Evolutionary conservation across 768 basidiomycete genomes (phyloP).

Genomic region (Termitomyces sp.): DNA sequence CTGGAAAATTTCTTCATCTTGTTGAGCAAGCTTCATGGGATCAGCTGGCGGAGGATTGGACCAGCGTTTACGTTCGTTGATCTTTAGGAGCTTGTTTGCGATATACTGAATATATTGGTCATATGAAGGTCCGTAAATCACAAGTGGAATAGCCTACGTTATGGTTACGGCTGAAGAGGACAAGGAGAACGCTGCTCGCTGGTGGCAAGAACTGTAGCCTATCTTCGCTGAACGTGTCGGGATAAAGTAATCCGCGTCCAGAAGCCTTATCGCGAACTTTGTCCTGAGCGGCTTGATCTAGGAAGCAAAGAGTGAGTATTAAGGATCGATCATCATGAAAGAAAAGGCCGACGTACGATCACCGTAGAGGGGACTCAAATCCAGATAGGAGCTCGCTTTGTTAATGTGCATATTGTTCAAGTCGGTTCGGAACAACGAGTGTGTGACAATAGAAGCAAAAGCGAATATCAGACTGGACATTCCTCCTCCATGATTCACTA

Average conservation of each 20-base stretch:
- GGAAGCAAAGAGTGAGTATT: too few species aligned
- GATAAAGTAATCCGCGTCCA: slow-evolving; percentile 49
- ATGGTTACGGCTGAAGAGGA: slow-evolving; percentile 58
- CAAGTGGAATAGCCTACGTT: slow-evolving; percentile 35
- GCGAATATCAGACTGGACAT: slow-evolving; percentile 63
- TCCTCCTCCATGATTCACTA: slow-evolving; percentile 44
- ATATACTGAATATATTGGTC: slow-evolving; percentile 33
- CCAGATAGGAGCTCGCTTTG: slow-evolving; percentile 52
- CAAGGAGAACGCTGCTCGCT: slow-evolving; percentile 46
- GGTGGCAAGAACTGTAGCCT: slow-evolving; percentile 53
- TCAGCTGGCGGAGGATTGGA: slow-evolving; percentile 36
- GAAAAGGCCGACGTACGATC: slow-evolving; percentile 31
- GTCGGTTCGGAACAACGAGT: slow-evolving; percentile 53
- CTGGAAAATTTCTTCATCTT: slow-evolving; percentile 60
- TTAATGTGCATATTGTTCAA: slow-evolving; percentile 41
- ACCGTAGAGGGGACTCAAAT: slow-evolving; percentile 56
- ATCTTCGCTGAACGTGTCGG: slow-evolving; percentile 53
- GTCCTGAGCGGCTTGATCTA: slow-evolving; percentile 35
- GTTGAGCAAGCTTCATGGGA: slow-evolving; percentile 17
- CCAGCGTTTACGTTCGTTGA: slow-evolving; percentile 52
- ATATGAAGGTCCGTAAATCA: background rate
- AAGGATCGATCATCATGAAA: too few species aligned
- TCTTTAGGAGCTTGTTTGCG: slow-evolving; percentile 45
- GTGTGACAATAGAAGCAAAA: slow-evolving; percentile 46
- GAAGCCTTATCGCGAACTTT: slow-evolving; percentile 42